Base-by-base conservation (phyloP, 208 protist genomes). In the Crithidia expoeki region DNA sequence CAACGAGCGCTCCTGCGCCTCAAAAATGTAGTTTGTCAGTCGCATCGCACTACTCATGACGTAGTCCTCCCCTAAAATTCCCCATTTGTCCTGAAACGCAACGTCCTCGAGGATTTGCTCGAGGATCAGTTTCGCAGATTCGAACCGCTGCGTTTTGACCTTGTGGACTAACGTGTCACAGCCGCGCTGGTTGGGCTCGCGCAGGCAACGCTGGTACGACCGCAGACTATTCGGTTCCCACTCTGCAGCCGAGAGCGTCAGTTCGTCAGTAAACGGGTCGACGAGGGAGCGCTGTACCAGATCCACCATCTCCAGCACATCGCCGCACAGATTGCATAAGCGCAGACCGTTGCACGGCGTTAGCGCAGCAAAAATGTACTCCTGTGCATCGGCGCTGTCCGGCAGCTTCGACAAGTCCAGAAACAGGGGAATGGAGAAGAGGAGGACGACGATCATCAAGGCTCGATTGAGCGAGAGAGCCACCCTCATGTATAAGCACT, bases 121-220 rank as follows among this genome's bases (percentile, higher is more conserved):
- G 27, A 80, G 42, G 14, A 80, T 58, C 34, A 68, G 7, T 28
- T 72, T 76, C 12, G 75, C 63, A 17, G 58, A 72, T 49, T 61
- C 63, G 1, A 55, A 17, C 12, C 56, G 56, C 50, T 72, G 68
- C n/a, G 49, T 47, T 42, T 61, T 68, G 25, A 76, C 34, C 33
- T 80, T 80, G 27, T 68, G 46, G 30, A 74, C 19, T 1, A 80
- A 69, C 25, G 75, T 76, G 34, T 81, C 76, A 49, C 76, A 81
- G 25, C 76, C 76, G 4, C 71, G 70, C 23, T 65, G 62, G 14
- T 63, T 27, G 12, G 70, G 70, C 32, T 75, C 61, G 7, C 33
- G 60, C 19, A 75, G 25, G 38, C 70, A 75, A 9, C 53, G 52
- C 19, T 75, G 70, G 36, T 68, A 75, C 33, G 44, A 44, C 27